Conservation (phyloP, 352 stramenopile species). For the Hyaloperonospora arabidopsidis region DNA sequence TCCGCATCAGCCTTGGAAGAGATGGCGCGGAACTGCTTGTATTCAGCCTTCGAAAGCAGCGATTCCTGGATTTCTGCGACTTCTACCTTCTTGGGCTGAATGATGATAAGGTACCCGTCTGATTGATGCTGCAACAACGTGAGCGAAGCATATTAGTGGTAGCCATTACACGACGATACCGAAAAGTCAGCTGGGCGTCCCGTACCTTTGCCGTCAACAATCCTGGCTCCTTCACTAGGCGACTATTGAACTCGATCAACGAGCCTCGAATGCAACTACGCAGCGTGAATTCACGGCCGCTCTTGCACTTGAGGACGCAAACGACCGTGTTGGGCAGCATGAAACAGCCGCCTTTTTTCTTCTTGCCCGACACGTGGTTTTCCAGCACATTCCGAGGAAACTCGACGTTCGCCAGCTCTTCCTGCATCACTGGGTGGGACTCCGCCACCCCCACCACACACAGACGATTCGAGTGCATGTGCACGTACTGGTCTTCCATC, state of each 20-base stretch:
- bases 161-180: background rate
- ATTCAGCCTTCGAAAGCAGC: conserved; percentile 72
- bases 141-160: background rate
- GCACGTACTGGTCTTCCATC: conserved; percentile 76
- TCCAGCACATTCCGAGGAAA: conserved; percentile 59
- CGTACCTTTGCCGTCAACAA: conserved; percentile 52
- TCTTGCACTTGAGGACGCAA: conserved; percentile 59
- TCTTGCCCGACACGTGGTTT: conserved; percentile 76
- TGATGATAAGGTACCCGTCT: conserved; percentile 74
- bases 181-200: background rate
- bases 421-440: conserved; percentile 58
- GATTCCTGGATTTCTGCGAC: conserved; percentile 76
- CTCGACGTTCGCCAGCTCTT: conserved; percentile 51
- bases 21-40: conserved; percentile 57
- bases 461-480: conserved; percentile 87
- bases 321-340: conserved; percentile 59
- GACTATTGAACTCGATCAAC: conserved; percentile 75
- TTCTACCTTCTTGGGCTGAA: conserved; percentile 75
- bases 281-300: conserved; percentile 48
- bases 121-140: conserved; percentile 39
- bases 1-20: conserved; percentile 18
- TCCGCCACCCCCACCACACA: conserved; percentile 69
- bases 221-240: conserved; percentile 42
- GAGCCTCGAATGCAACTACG: conserved; percentile 76
- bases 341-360: conserved; percentile 81